These are phyloP conservation scores for Pestalotiopsis sp. DNA, from an alignment of 2,329 filamentous ascomycete species.

Conservation along the genomic window DNA sequence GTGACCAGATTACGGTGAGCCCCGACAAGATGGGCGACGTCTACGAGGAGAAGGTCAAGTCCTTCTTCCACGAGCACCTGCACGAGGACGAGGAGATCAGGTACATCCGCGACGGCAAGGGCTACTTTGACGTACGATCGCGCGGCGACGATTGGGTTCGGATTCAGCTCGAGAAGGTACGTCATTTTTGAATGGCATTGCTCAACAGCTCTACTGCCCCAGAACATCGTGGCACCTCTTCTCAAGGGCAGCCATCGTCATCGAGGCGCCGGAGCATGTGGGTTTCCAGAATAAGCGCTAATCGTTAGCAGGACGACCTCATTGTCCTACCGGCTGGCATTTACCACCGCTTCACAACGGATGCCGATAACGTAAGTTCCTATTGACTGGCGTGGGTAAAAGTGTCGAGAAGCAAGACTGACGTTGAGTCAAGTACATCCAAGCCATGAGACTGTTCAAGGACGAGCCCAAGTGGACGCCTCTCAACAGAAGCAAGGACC, in stretches of 20 bases:
- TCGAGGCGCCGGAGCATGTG: not conserved
- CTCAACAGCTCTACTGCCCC: not conserved
- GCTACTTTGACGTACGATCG: constrained; percentile 91
- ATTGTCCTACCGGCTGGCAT: constrained; percentile 94
- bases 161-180: constrained; percentile 77
- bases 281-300: not conserved
- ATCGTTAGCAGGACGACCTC: constrained; percentile 64
- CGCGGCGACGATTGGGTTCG: constrained; percentile 87
- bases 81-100: constrained; percentile 99
- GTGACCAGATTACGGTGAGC: constrained; percentile 89
- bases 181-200: constrained; percentile 9
- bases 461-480: constrained; percentile 99
- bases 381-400: not conserved
- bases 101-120: constrained; percentile 85
- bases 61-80: constrained; percentile 92
- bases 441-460: constrained; percentile 96
- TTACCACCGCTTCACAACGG: constrained; percentile 96
- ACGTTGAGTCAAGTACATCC: constrained; percentile 70
- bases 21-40: constrained; percentile 81
- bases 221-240: not conserved
- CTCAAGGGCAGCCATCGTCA: not conserved
- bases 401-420: not conserved
- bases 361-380: constrained; percentile 79
- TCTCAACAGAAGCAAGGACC: constrained; percentile 76
- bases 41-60: constrained; percentile 93